Evolutionary conservation across 768 basidiomycete genomes (phyloP).

Genomic region (Hericium erinaceus): DNA sequence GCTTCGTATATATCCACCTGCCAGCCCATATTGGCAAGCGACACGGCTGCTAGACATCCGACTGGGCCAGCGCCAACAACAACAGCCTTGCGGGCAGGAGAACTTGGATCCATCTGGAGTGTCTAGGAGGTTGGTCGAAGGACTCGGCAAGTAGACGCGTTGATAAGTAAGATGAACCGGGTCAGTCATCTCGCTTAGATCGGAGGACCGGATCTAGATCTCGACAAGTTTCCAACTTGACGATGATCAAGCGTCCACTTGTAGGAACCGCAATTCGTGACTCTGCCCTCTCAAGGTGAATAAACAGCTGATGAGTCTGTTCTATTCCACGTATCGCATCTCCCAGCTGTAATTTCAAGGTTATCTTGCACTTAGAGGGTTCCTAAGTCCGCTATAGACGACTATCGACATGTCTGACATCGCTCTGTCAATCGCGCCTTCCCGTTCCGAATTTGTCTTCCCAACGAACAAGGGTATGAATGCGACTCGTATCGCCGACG

Average conservation of each 20-base stretch:
- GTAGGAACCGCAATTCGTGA: no score
- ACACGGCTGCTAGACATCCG: slow-evolving; percentile 82
- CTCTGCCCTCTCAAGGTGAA: no score
- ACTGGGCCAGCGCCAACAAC: slow-evolving; percentile 90
- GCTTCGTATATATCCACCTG: slow-evolving; percentile 70
- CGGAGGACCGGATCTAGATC: not conserved
- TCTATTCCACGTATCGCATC: no score
- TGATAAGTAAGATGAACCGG: no score
- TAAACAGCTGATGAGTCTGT: no score
- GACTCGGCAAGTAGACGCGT: no score
- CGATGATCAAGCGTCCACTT: no score
- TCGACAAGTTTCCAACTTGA: not conserved
- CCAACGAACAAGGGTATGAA: slow-evolving; percentile 43
- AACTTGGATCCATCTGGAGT: not conserved
- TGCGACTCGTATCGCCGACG: slow-evolving; percentile 21
- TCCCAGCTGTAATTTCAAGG: no score
- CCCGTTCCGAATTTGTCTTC: slow-evolving; percentile 16
- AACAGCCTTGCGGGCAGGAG: slow-evolving; percentile 37
- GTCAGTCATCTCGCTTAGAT: not conserved
- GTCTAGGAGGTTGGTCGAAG: not conserved
- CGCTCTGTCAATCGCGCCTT: slow-evolving; percentile 1
- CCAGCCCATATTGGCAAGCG: slow-evolving; percentile 85
- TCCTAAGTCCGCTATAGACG: no score
- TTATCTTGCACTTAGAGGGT: no score
- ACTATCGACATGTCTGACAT: no score